Conservation (phyloP, 2,329 filamentous ascomycete species). For the Acephala macrosclerotiorum region DNA sequence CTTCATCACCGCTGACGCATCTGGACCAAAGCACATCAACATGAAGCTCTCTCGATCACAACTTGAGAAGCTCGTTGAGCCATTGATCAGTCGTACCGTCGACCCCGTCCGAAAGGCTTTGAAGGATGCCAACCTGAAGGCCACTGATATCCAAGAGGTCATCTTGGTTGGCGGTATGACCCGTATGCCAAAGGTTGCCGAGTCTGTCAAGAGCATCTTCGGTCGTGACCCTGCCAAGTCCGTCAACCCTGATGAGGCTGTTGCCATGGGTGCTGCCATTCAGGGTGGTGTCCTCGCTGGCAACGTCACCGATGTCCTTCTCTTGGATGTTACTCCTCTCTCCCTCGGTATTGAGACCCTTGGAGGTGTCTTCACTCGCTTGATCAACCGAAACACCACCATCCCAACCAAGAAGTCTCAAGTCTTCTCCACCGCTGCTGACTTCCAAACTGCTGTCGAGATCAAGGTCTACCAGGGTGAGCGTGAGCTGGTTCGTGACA, state of each 20-base stretch:
- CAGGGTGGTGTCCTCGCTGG: slow-evolving; percentile 96
- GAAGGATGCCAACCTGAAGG: slow-evolving; percentile 90
- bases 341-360: slow-evolving; percentile 99
- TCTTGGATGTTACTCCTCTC: slow-evolving; percentile 94
- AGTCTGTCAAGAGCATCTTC: slow-evolving; percentile 97
- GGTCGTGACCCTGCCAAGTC: slow-evolving; percentile 97
- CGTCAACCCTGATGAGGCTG: slow-evolving; percentile 97
- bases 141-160: slow-evolving; percentile 96
- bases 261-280: slow-evolving; percentile 95
- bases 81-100: slow-evolving; percentile 84
- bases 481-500: slow-evolving; percentile 98
- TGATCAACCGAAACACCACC: slow-evolving; percentile 99
- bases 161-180: slow-evolving; percentile 99
- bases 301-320: slow-evolving; percentile 94
- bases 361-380: slow-evolving; percentile 94
- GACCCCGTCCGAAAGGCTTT: slow-evolving; percentile 96
- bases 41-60: slow-evolving; percentile 90
- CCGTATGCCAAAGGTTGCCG: slow-evolving; percentile 97
- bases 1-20: slow-evolving; percentile 96
- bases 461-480: slow-evolving; percentile 99
- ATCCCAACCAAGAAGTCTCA: slow-evolving; percentile 99
- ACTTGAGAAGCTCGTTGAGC: slow-evolving; percentile 92
- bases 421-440: slow-evolving; percentile 95
- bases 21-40: slow-evolving; percentile 98
- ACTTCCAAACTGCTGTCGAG: slow-evolving; percentile 98